Evolutionary conservation across 2,329 filamentous ascomycete species (phyloP).

Genomic region (Rasamsonia emersonii): DNA sequence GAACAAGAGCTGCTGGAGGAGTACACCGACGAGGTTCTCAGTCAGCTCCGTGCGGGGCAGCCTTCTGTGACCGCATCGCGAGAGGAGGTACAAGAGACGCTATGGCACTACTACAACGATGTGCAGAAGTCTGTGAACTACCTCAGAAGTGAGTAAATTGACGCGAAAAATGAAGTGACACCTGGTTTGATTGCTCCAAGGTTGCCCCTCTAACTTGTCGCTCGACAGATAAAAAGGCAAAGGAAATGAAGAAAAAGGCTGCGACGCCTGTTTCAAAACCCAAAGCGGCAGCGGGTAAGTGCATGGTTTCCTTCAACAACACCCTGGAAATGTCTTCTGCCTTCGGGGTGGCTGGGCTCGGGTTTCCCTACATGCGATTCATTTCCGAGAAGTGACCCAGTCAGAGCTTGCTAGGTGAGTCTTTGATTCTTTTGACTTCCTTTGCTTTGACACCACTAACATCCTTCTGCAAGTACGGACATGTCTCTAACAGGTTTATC

Average conservation of each 20-base stretch:
- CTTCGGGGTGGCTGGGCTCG: conserved; percentile 22
- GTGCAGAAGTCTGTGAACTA: conserved; percentile 77
- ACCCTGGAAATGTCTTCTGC: conserved; percentile 6
- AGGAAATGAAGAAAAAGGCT: conserved; percentile 27
- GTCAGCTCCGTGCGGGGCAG: conserved; percentile 53
- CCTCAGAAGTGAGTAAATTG: conserved; percentile 51
- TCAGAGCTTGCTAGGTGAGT: too few species aligned
- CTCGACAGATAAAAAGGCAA: conserved; percentile 25
- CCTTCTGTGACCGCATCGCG: conserved; percentile 54
- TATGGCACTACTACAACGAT: conserved; percentile 97
- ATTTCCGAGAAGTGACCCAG: too few species aligned
- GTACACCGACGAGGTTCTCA: conserved; percentile 59
- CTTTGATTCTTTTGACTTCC: conserved; percentile 9
- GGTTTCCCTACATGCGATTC: conserved; percentile 3
- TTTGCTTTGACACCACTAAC: conserved; percentile 23
- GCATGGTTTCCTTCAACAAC: conserved; percentile 5
- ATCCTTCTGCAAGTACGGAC: conserved; percentile 19
- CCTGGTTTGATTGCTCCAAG: neutral
- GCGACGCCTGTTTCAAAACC: conserved; percentile 14
- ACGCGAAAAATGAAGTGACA: conserved; percentile 3
- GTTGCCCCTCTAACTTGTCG: too few species aligned
- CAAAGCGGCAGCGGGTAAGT: conserved; percentile 22
- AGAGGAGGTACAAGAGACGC: conserved; percentile 72
- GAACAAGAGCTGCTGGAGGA: conserved; percentile 51
- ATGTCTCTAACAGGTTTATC: conserved; percentile 29